These are phyloP conservation scores for Maudiozyma bulderi DNA, from an alignment of 805 yeast species.

Conservation along the genomic window DNA sequence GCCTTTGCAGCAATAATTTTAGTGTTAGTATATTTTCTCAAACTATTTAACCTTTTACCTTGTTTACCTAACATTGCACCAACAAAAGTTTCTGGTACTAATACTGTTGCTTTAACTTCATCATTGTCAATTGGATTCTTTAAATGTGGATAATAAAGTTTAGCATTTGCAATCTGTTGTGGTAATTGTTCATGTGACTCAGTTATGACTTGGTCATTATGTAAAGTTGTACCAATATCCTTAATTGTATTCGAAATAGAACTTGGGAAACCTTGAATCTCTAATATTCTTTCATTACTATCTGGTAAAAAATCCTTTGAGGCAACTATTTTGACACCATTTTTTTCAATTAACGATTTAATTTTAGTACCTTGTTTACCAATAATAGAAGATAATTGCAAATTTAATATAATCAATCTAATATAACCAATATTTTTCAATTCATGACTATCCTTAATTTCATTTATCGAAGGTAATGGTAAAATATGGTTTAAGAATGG, in stretches of 20 bases:
- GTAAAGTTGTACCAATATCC: conserved; percentile 32
- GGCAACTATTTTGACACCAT: conserved; percentile 72
- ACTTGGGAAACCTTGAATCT: conserved; percentile 70
- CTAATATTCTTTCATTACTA: conserved; percentile 79
- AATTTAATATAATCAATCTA: conserved; percentile 69
- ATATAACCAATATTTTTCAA: conserved; percentile 30
- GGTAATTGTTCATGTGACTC: background rate
- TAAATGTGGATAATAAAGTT: conserved; percentile 60
- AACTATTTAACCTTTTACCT: conserved; percentile 79
- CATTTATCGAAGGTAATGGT: conserved; percentile 24
- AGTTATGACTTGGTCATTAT: conserved; percentile 18
- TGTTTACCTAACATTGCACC: conserved; percentile 85
- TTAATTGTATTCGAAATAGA: conserved; percentile 55
- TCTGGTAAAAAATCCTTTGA: conserved; percentile 74
- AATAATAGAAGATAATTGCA: conserved; percentile 81
- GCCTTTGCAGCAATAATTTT: conserved; percentile 40
- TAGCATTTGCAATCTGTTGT: conserved; percentile 6
- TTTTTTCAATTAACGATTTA: conserved; percentile 52
- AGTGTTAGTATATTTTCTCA: conserved; percentile 70
- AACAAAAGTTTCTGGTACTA: conserved; percentile 69
- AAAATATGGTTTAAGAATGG: conserved; percentile 28
- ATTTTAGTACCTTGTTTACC: conserved; percentile 78
- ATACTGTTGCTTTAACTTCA: conserved; percentile 12
- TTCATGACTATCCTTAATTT: conserved; percentile 20
- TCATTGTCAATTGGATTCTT: conserved; percentile 5